Percentiles rank a stretch among this genome's conserved stretches.
These are phyloP conservation scores for Dryadomyces sulphureus DNA, from an alignment of 2,329 filamentous ascomycete species.

Conservation along the genomic window DNA sequence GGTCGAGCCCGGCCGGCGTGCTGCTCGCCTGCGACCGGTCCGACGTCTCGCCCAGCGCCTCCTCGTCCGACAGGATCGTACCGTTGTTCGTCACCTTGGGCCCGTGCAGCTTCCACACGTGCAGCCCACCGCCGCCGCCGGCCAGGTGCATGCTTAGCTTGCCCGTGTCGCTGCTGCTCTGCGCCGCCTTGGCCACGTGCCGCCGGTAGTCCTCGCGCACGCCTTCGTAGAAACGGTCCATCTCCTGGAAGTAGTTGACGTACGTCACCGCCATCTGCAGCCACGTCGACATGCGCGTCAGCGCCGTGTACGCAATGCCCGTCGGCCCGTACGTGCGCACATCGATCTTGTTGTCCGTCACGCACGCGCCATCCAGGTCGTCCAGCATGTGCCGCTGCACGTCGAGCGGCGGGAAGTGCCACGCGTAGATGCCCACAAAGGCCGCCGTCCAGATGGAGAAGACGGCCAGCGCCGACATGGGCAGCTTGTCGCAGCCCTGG, in stretches of 20 bases:
- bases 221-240: constrained; percentile 35
- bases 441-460: constrained; percentile 55
- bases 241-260: constrained; percentile 34
- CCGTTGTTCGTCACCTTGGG: constrained; percentile 28
- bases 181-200: constrained; percentile 11
- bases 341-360: constrained; percentile 10
- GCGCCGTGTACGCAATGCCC: constrained; percentile 31
- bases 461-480: constrained; percentile 52
- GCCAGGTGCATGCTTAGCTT: constrained; percentile 25
- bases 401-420: constrained; percentile 57
- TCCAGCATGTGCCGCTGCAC: constrained; percentile 34
- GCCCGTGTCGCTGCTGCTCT: constrained; percentile 10
- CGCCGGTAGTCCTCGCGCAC: constrained; percentile 33
- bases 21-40: constrained; percentile 17
- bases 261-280: constrained; percentile 44
- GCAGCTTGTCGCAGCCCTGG: constrained; percentile 38
- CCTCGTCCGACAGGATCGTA: constrained; percentile 18
- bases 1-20: constrained; percentile 12
- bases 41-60: constrained; percentile 12
- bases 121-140: constrained; percentile 33
- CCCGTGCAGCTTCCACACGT: constrained; percentile 33
- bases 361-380: constrained; percentile 9
- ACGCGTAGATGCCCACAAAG: constrained; percentile 50
- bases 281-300: constrained; percentile 34
- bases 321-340: constrained; percentile 26